These are phyloP conservation scores for Galerina sulciceps DNA, from an alignment of 768 basidiomycete species.

Conservation along the genomic window DNA sequence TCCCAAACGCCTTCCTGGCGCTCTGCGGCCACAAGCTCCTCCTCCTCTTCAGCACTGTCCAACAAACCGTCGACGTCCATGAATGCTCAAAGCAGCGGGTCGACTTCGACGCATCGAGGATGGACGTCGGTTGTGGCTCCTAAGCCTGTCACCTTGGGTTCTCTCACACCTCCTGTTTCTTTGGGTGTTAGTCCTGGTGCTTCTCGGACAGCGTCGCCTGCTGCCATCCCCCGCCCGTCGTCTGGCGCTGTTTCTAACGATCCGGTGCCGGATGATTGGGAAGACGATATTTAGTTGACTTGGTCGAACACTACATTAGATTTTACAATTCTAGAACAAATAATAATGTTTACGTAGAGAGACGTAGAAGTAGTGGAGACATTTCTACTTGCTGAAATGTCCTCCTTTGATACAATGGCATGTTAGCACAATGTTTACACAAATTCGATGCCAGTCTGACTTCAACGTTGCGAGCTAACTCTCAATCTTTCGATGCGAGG, in stretches of 20 bases:
- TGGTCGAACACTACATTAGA: too few relatives aligned
- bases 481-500: too few relatives aligned
- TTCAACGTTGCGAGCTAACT: too few relatives aligned
- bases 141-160: slow-evolving; percentile 7
- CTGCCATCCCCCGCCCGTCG: not conserved
- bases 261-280: slow-evolving; percentile 38
- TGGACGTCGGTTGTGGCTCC: slow-evolving; percentile 27
- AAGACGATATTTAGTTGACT: slow-evolving; percentile 32
- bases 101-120: slow-evolving; percentile 14
- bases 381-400: too few relatives aligned
- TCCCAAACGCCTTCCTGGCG: not conserved
- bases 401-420: too few relatives aligned
- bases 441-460: too few relatives aligned
- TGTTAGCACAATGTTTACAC: too few relatives aligned
- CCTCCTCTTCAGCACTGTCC: slow-evolving; percentile 11
- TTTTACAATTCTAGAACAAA: too few relatives aligned
- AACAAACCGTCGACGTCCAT: slow-evolving; percentile 6
- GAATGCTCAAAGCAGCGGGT: slow-evolving; percentile 4
- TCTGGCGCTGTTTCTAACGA: slow-evolving; percentile 1
- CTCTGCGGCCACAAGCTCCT: slow-evolving; percentile 20
- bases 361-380: too few relatives aligned
- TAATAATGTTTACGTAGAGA: too few relatives aligned
- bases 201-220: slow-evolving; percentile 13
- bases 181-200: not conserved
- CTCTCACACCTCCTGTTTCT: not conserved